Conservation (phyloP, 208 protist genomes). For the Acanthamoeba culbertsoni region DNA sequence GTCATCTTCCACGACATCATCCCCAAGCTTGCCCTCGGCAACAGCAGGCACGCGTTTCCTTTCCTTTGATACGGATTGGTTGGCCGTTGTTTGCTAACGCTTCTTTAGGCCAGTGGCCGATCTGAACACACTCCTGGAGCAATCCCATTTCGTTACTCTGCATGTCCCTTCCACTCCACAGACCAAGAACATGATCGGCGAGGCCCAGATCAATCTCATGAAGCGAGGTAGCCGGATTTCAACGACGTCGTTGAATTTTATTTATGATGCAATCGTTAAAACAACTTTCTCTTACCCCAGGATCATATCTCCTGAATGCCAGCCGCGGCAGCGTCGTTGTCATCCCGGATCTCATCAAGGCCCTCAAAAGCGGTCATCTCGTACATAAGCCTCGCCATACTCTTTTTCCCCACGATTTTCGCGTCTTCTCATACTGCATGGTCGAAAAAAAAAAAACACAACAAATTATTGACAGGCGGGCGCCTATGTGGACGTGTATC, state of each 20-base stretch:
- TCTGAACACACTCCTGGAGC: slow-evolving; percentile 85
- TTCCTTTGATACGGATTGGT: background rate
- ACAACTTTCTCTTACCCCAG: background rate
- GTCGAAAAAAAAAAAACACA: too few species aligned
- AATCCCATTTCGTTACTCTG: slow-evolving; percentile 90
- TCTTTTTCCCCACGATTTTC: background rate
- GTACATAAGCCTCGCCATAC: background rate
- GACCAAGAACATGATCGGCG: slow-evolving; percentile 87
- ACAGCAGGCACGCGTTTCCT: slow-evolving; percentile 70
- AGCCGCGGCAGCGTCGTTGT: slow-evolving; percentile 88
- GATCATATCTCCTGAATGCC: slow-evolving; percentile 88
- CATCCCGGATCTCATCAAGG: slow-evolving; percentile 84
- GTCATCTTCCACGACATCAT: slow-evolving; percentile 92
- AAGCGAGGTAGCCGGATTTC: slow-evolving; percentile 73
- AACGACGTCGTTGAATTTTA: background rate
- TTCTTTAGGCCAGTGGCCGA: slow-evolving; percentile 75
- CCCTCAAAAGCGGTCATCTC: slow-evolving; percentile 86
- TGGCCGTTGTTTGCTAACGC: too few species aligned
- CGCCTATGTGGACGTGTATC: slow-evolving; percentile 92
- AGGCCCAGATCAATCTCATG: slow-evolving; percentile 84
- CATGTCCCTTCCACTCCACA: slow-evolving; percentile 87
- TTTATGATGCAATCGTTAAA: background rate
- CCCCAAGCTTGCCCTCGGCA: slow-evolving; percentile 90
- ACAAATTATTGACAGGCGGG: too few species aligned
- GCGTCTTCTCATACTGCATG: background rate